Base-by-base conservation (phyloP, 1,284 basidiomycete genomes). In the Sanghuangporus weigelae region DNA sequence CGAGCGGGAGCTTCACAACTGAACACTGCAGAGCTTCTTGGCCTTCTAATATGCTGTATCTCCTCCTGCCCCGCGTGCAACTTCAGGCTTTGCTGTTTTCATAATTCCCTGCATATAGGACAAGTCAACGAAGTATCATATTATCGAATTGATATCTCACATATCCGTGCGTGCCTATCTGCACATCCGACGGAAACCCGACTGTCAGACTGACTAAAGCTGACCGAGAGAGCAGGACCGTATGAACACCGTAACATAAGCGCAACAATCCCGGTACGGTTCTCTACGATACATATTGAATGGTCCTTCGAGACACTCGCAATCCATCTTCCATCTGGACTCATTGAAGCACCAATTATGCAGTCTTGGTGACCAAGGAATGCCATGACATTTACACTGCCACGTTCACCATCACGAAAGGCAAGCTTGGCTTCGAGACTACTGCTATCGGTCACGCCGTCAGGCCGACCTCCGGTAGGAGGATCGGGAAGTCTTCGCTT, bases 241-340 rank as follows among this genome's bases (percentile, higher is more conserved):
- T 93, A 95, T 75, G 95, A 93, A 2, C 93, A 93, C 74, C 94
- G 92, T 6, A 96, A 77, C 79, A 93, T 88, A 68, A 93, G 87
- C 71, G 95, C 92, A 46, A 89, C 84, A 67, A 86, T 83, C 1
- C 85, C 90, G 7, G 82, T 85, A 65, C 80, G 79, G 16, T 89
- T 84, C 71, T 96, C 91, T 92, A 93, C 96, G 73, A 94, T 90
- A 72, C 92, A 87, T 44, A 96, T 92, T 1, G 88, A 87, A 31
- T 93, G 85, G 74, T 96, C 95, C 73, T 95, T 95, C 19, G 92
- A 94, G 31, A 93, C 93, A 23, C 92, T 94, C 2, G 93, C 91
- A 67, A 96, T 87, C 88, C 91, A 95, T 67, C 87, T 83, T 26
- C 90, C 90, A 73, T 96, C 92, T 61, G 90, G 88, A 21, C 89